A percentile compares a stretch with the other conserved stretches of the same genome.
phyloP scores from a whole-genome alignment of 2,329 filamentous ascomycete species.

The Neofusicoccum ribis region DNA sequence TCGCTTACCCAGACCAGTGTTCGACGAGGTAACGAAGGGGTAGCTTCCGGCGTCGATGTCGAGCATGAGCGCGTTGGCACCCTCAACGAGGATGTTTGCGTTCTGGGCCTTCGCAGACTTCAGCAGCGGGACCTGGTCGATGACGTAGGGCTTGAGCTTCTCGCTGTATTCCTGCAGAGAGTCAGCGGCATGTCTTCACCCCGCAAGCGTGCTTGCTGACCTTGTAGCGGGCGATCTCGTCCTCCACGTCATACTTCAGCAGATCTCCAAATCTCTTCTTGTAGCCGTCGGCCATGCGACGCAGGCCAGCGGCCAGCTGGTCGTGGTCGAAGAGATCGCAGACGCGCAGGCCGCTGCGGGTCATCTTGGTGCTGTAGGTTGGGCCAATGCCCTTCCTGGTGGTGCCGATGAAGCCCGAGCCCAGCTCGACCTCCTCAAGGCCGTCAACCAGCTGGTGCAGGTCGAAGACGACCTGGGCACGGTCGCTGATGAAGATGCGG shows the following conservation, averaged over 20 bases:
- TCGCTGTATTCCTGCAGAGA: slow-evolving; percentile 50
- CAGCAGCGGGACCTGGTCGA: slow-evolving; percentile 69
- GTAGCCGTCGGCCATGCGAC: slow-evolving; percentile 61
- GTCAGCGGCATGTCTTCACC: not conserved
- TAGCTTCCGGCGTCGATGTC: slow-evolving; percentile 62
- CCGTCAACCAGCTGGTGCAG: slow-evolving; percentile 69
- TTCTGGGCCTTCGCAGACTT: slow-evolving; percentile 59
- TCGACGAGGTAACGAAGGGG: slow-evolving; percentile 62
- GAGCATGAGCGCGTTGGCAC: slow-evolving; percentile 68
- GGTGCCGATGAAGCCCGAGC: slow-evolving; percentile 50
- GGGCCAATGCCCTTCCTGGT: slow-evolving; percentile 56
- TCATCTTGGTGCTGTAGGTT: slow-evolving; percentile 64
- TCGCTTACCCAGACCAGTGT: slow-evolving; percentile 25
- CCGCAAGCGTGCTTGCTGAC: slow-evolving; percentile 32
- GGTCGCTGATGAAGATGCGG: slow-evolving; percentile 64
- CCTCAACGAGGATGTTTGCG: slow-evolving; percentile 66
- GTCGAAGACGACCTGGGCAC: slow-evolving; percentile 65
- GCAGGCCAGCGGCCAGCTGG: slow-evolving; percentile 66
- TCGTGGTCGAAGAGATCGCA: slow-evolving; percentile 67
- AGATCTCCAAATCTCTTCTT: slow-evolving; percentile 69
- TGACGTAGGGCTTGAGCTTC: slow-evolving; percentile 60
- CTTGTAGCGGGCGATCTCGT: slow-evolving; percentile 65
- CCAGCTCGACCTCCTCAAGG: slow-evolving; percentile 60
- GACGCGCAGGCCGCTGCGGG: slow-evolving; percentile 66
- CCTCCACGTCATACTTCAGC: slow-evolving; percentile 67